Evolutionary conservation across 306 rosid species (phyloP).

Genomic region (Quercus glauca): DNA sequence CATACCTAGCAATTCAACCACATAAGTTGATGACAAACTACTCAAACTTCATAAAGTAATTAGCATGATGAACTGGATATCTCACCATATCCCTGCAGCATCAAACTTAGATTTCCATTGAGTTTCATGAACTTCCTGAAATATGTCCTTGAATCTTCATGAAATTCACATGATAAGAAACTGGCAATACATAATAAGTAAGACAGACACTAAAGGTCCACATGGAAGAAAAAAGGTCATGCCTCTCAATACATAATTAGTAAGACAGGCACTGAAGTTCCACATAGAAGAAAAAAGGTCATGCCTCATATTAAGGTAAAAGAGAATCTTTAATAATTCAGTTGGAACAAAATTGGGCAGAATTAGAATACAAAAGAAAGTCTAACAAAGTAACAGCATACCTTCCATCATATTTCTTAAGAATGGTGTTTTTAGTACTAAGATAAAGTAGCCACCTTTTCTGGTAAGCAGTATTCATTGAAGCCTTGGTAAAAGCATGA

Average conservation of each 20-base stretch:
- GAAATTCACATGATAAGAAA: constrained; percentile 19
- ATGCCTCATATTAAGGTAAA: not conserved
- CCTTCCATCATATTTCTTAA: constrained; percentile 99
- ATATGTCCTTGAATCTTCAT: constrained; percentile 92
- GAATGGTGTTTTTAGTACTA: constrained; percentile 91
- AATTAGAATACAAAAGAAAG: not conserved
- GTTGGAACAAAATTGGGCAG: not conserved
- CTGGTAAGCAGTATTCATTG: constrained; percentile 76
- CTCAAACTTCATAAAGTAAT: constrained; percentile 6
- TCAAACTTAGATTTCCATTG: constrained; percentile 85
- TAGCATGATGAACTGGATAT: not conserved
- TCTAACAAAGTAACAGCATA: constrained; percentile 29
- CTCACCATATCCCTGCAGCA: constrained; percentile 94
- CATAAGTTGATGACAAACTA: constrained; percentile 9
- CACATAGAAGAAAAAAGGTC: not conserved
- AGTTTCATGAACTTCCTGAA: constrained; percentile 91
- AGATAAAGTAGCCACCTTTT: constrained; percentile 97
- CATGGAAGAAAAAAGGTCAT: not conserved
- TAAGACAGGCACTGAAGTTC: not conserved
- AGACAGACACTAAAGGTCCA: not conserved
- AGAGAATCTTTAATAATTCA: not conserved
- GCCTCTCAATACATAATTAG: not conserved
- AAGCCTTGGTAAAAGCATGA: constrained; percentile 76
- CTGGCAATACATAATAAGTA: not conserved
- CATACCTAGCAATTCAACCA: constrained; percentile 61